Evolutionary conservation across 2,329 filamentous ascomycete genomes (phyloP), one percentile per base, ranked within the genome.

Genomic region (Fusarium tuaranense): DNA sequence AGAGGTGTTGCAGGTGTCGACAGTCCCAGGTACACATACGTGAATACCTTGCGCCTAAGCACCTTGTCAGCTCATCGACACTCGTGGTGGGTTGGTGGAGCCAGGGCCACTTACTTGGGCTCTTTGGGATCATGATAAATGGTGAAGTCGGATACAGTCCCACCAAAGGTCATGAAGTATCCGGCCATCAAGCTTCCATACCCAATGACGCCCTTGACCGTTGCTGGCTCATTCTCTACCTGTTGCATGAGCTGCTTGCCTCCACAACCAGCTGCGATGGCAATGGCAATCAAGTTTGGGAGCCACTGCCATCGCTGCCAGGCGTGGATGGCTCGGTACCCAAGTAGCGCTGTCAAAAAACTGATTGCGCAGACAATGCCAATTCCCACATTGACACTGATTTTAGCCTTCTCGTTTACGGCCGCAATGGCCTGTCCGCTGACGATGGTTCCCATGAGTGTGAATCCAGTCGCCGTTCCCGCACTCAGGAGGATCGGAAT

Each of bases 241-340:
- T 90, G 88, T 5, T 88, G 74, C 48, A 80, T 80, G 48, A 91
- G 82, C 46, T 87, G 77, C 62, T 84, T 85, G 1, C 87, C 88
- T 46, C 88, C 88, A 69, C 87, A 89, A 10, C 88, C 89, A 32
- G 88, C 84, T 4, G 87, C 84, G 71, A 90, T 86, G 46, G 86
- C 75, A 48, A 90, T 84, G 30, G 87, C 84, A 27, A 89, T 80
- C 61, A 91, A 76, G 59, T 87, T 88, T 0, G 88, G 87, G 16
- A 90, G 84, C 89, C 88, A 91, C 9, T 87, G 85, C 84, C 86
- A 91, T 22, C 86, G 83, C 78, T 90, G 87, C 80, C 87, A 89
- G 39, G 85, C 74, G 77, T 91, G 89, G 58, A 91, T 79, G 9
- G 86, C 82, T 51, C 82, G 84, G 78, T 89, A 91, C 3, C 90